Evolutionary conservation across 345 rosid species (phyloP).

Genomic region (Boechera divaricarpa): DNA sequence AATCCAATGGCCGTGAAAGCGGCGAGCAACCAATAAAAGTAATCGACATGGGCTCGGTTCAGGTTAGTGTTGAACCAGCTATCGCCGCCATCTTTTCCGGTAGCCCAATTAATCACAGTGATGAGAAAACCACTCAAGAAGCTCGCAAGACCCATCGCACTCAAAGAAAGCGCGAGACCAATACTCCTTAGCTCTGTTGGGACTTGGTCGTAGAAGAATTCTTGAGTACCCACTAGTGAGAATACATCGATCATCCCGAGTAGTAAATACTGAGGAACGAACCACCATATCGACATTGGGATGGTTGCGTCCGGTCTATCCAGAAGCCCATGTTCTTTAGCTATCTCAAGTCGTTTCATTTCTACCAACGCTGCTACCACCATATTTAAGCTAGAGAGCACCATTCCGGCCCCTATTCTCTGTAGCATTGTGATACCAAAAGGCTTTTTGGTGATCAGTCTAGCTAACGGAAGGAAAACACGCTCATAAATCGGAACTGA

Average conservation of each 20-base stretch:
- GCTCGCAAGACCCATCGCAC: constrained; percentile 77
- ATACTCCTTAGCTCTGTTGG: constrained; percentile 78
- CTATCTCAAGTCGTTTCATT: constrained; percentile 55
- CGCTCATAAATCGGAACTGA: constrained; percentile 67
- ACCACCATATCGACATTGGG: constrained; percentile 84
- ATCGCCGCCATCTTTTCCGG: constrained; percentile 40
- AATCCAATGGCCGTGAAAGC: constrained; percentile 52
- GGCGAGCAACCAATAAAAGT: constrained; percentile 74
- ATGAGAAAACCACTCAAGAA: constrained; percentile 70
- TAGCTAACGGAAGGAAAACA: constrained; percentile 67
- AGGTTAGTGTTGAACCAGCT: constrained; percentile 77
- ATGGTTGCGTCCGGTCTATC: constrained; percentile 58
- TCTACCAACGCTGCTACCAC: constrained; percentile 65
- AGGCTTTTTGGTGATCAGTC: constrained; percentile 60
- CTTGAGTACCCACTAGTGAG: constrained; percentile 78
- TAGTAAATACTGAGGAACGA: constrained; percentile 75
- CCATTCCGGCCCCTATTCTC: constrained; percentile 74
- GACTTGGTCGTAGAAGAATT: constrained; percentile 88
- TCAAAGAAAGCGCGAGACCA: constrained; percentile 74
- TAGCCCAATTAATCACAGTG: constrained; percentile 56
- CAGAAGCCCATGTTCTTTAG: constrained; percentile 54
- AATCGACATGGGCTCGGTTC: constrained; percentile 65
- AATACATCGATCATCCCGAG: constrained; percentile 66
- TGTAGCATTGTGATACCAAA: constrained; percentile 80
- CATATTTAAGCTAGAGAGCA: constrained; percentile 65